Base-by-base conservation (phyloP, 2,329 filamentous ascomycete species). In the Calycina herbarum region DNA sequence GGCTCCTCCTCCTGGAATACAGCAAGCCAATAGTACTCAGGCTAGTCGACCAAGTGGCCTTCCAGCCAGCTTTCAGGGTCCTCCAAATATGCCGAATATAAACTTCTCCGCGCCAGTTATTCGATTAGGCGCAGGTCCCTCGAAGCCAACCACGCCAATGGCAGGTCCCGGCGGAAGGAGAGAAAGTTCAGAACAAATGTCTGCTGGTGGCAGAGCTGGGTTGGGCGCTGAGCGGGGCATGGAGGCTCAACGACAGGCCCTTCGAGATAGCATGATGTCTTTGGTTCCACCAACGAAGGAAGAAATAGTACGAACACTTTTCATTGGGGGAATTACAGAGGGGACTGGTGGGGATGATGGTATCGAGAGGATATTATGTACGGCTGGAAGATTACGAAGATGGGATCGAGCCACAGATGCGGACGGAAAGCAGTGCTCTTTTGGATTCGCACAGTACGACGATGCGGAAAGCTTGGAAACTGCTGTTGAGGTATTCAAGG, bases 21-120 rank as follows among this genome's bases (percentile, higher is more conserved):
- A 90, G 76, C 90, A 90, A 82, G 83, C 87, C 75, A 91, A 86
- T 78, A 83, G 84, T 76, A 85, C 89, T 73, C 90, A 92, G 82
- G 86, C 91, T 81, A 91, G 89, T 81, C 89, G 91, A 82, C 91
- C 91, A 77, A 91, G 86, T 78, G 89, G 87, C 74, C 88, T 96
- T 70, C 93, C 92, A 68, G 82, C 89, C 66, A 92, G 88, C 78
- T 97, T 97, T 79, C 92, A 96, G 81, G 88, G 93, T 59, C 94
- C 94, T 10, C 83, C 91, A 61, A 97, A 95, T 76, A 92, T 97
- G 85, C 93, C 94, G 61, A 96, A 96, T 77, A 97, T 99, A 82
- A 97, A 99, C 82, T 97, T 98, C 82, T 96, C 92, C 75, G 95
- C 95, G 42, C 94, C 94, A 64, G 93, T 98, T 67, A 98, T 99